Conservation (phyloP, 257 asterid species). For the Primulina tabacum region DNA sequence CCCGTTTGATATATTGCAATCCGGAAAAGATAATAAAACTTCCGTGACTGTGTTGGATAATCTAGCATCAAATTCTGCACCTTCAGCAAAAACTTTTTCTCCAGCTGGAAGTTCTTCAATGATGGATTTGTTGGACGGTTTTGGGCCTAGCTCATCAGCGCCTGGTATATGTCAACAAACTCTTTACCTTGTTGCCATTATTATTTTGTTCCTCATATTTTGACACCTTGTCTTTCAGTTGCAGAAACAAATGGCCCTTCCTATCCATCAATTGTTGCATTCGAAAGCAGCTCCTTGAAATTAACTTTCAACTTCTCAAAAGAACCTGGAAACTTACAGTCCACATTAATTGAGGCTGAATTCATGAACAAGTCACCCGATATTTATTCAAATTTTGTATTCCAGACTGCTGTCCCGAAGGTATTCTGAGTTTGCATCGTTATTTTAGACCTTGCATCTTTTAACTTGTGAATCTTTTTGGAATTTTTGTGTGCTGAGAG, state of each 20-base stretch:
- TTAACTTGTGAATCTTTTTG: background rate
- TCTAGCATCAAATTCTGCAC: slow-evolving; percentile 53
- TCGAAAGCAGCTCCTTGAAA: slow-evolving; percentile 76
- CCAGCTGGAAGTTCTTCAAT: slow-evolving; percentile 62
- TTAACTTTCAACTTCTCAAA: slow-evolving; percentile 73
- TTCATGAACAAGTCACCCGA: slow-evolving; percentile 69
- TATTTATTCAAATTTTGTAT: slow-evolving; percentile 64
- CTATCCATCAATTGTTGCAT: slow-evolving; percentile 75
- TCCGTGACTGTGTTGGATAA: slow-evolving; percentile 47
- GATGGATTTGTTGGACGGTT: slow-evolving; percentile 81
- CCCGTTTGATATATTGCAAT: slow-evolving; percentile 43
- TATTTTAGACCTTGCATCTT: too few species aligned
- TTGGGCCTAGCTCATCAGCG: slow-evolving; percentile 51
- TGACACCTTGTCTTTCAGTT: slow-evolving; percentile 27
- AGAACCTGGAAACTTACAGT: slow-evolving; percentile 69
- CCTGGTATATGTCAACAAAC: slow-evolving; percentile 46
- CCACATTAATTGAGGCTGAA: slow-evolving; percentile 68
- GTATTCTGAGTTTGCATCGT: slow-evolving; percentile 34
- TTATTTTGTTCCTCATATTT: slow-evolving; percentile 21
- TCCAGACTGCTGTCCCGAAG: slow-evolving; percentile 99
- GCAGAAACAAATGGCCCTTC: slow-evolving; percentile 63
- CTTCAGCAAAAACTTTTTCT: slow-evolving; percentile 41
- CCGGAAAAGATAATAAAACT: slow-evolving; percentile 48
- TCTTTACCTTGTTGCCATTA: slow-evolving; percentile 19
- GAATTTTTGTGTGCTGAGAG: slow-evolving; percentile 12